Percentiles rank a stretch among this genome's conserved stretches.
phyloP scores from a whole-genome alignment of 306 rosid genomes.

The Delonix regia region DNA sequence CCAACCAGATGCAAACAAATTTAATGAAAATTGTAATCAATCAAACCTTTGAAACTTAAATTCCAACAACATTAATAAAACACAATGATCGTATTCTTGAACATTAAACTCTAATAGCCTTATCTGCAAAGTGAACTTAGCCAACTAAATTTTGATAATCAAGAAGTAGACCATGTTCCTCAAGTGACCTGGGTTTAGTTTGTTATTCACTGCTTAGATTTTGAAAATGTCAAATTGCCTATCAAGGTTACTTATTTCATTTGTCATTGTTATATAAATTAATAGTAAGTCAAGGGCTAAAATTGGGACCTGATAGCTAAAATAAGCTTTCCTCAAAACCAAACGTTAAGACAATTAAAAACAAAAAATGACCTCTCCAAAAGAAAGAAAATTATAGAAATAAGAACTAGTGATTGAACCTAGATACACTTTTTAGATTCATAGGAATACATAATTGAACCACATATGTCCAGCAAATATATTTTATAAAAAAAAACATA shows the following conservation, averaged over 20 bases:
- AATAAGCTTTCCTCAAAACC: neutral
- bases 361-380: neutral
- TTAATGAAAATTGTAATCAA: neutral
- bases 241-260: neutral
- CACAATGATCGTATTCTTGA: neutral
- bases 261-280: neutral
- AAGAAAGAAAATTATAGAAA: neutral
- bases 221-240: neutral
- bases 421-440: neutral
- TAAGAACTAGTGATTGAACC: neutral
- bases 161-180: neutral
- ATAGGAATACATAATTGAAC: constrained; percentile 1
- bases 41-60: neutral
- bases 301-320: neutral
- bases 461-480: neutral
- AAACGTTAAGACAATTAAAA: neutral
- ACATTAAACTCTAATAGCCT: neutral
- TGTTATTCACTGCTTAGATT: neutral
- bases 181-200: neutral
- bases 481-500: no score
- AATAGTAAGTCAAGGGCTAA: constrained; percentile 4
- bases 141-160: neutral
- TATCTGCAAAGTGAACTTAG: neutral
- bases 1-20: neutral
- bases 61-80: constrained; percentile 12